Evolutionary conservation across 169 alveolate genomes (phyloP), one percentile per base, ranked within the genome.

Genomic region (Neospora caninum): DNA sequence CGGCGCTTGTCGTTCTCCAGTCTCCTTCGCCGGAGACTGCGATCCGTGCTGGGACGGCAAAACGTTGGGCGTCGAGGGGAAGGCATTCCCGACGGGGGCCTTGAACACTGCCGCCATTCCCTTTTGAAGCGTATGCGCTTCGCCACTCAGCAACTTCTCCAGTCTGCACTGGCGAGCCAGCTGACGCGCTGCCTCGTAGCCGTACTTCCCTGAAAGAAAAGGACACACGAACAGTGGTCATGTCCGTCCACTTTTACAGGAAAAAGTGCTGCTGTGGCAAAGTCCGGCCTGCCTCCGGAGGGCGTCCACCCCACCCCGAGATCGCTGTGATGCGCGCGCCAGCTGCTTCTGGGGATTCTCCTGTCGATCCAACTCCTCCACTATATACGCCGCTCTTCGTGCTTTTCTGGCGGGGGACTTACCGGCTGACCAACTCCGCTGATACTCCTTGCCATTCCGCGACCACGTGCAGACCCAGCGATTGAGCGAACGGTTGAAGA

Each of bases 401-500:
- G 58, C 58, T 4, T 7, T 13, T 49, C 22, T 4, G 22, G 4
- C 29, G 39, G 6, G 70, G 6, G 27, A 49, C 93, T 18, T 70
- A 89, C 93, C 93, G 4, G 93, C 93, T 16, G 93, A 89, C 93
- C 93, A 89, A n/a, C 87, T 58, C 43, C 93, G 93, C 73, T 89
- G 93, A 42, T 89, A 89, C 39, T 89, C 93, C 88, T 89, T 89
- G 36, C 93, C 93, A 49, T 70, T 89, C 39, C 93, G 42, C n/a
- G 93, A 89, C 93, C 93, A 89, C 18, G 93, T 89, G 88, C 93
- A 89, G 45, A 89, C 93, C 93, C 93, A 89, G 45, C 93, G 58
- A 45, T 89, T 89, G 80, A 89, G 93, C 4, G 93, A 89, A 16
- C 88, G 38, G 73, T 89, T 89, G 93, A 89, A 89, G 93, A 89